These are phyloP conservation scores for Globisporangium spinosum DNA, from an alignment of 352 stramenopile species.

Conservation along the genomic window DNA sequence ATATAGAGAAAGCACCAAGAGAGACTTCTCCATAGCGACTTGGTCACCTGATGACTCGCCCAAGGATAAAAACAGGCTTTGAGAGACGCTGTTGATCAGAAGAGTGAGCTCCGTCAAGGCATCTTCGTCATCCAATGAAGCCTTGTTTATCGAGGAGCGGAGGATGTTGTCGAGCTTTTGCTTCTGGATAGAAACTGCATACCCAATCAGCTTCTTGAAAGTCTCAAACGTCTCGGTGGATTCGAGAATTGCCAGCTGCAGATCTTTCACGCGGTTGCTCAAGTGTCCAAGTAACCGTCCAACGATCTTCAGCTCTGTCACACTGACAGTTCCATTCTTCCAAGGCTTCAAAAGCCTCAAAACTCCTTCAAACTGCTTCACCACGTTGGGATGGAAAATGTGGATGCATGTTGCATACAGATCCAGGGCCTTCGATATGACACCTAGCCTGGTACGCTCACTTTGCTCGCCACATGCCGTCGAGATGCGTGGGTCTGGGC, in stretches of 20 bases:
- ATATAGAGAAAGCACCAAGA: conserved; percentile 15
- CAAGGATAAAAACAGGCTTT: conserved; percentile 29
- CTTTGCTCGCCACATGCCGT: conserved; percentile 13
- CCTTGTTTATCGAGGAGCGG: not conserved
- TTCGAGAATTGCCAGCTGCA: conserved; percentile 31
- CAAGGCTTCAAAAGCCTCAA: conserved; percentile 41
- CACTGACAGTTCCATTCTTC: conserved; percentile 25
- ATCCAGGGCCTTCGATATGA: conserved; percentile 40
- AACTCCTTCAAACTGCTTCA: conserved; percentile 38
- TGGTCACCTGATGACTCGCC: conserved; percentile 3
- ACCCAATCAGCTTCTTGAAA: conserved; percentile 35
- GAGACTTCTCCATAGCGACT: not conserved
- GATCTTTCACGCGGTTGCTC: conserved; percentile 28
- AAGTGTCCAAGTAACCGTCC: conserved; percentile 36
- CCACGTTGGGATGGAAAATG: conserved; percentile 46
- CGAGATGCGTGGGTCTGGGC: not conserved
- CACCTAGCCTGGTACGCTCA: conserved; percentile 12
- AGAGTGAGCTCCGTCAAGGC: conserved; percentile 34
- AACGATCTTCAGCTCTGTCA: conserved; percentile 46
- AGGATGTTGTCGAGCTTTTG: conserved; percentile 18
- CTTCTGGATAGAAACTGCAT: conserved; percentile 34
- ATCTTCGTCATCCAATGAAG: conserved; percentile 12
- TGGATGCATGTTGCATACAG: conserved; percentile 49
- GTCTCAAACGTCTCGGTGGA: conserved; percentile 20
- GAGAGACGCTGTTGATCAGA: conserved; percentile 44